Base-by-base conservation (phyloP, 331 rosid genomes). In the Cydonia oblonga region DNA sequence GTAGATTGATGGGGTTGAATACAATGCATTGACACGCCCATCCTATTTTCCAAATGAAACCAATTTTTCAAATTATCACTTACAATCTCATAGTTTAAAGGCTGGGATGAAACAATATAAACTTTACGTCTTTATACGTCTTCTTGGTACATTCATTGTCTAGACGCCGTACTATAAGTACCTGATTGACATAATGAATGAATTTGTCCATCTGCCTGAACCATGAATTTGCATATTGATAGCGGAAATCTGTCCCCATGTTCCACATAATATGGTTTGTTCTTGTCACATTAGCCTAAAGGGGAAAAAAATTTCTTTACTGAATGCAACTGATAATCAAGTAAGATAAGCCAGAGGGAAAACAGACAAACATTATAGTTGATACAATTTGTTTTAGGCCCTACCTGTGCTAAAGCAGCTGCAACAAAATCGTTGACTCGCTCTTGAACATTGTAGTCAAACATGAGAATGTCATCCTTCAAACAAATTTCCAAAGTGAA, bases 171-270 rank as follows among this genome's bases (percentile, higher is more conserved):
- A 65, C 10, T 58, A 78, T 46, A 65, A 28, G 24, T 75, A 92
- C 98, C 91, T 86, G 85, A 82, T 92, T 92, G 81, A 88, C 92
- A 60, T 92, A 90, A 84, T 90, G 98, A 80, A 92, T 88, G 80
- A 92, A 92, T 83, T 92, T 92, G 84, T 92, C 98, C 92, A 92
- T 92, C 81, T 92, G 98, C 81, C 93, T 88, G 88, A 92, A 92
- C 98, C 98, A 92, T n/a, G 98, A 86, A 80, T 88, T 84, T 72
- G 92, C 96, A 79, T 90, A 92, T 76, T 92, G 98, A 87, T 84
- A 92, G 33, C 96, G 96, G 70, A 92, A 92, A 85, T 92, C 98
- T 42, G 96, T 88, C 64, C 98, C 98, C 98, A 92, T 92, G 46
- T 79, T 51, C 98, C 98, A 92, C 97, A 92, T 92, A 61, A 92